Conservation (phyloP, 805 yeast species). For the Debaryomyces tyrocola region DNA sequence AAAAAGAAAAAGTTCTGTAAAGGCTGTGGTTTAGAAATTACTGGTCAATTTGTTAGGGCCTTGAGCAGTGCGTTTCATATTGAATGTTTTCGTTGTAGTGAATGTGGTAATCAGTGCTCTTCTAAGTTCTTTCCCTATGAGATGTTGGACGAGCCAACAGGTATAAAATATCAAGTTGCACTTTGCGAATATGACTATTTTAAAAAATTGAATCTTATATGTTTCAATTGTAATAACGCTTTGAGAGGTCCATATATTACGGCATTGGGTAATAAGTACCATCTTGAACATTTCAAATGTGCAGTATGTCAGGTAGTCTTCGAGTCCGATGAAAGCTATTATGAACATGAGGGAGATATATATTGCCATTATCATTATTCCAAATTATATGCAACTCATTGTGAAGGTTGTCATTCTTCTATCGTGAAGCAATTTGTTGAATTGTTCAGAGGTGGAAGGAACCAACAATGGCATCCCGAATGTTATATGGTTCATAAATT, state of each 20-base stretch:
- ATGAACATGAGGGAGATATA: constrained; percentile 78
- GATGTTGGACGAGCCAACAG: constrained; percentile 40
- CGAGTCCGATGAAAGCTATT: constrained; percentile 88
- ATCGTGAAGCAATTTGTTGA: constrained; percentile 94
- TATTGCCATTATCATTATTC: constrained; percentile 94
- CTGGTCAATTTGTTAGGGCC: constrained; percentile 83
- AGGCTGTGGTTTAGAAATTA: constrained; percentile 38
- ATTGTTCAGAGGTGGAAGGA: constrained; percentile 83
- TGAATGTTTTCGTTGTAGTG: constrained; percentile 82
- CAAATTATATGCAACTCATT: constrained; percentile 77
- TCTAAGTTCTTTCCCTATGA: constrained; percentile 87
- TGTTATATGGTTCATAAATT: constrained; percentile 97
- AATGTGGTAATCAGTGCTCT: constrained; percentile 79
- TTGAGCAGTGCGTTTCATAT: constrained; percentile 78
- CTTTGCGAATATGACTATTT: constrained; percentile 94
- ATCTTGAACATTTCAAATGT: constrained; percentile 93
- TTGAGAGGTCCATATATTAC: constrained; percentile 91
- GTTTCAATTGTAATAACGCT: constrained; percentile 81
- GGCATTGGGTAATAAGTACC: constrained; percentile 88
- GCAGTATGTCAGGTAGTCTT: constrained; percentile 81
- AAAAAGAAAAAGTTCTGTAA: constrained; percentile 33
- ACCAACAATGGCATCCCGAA: constrained; percentile 98
- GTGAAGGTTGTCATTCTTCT: constrained; percentile 92
- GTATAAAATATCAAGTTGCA: constrained; percentile 31
- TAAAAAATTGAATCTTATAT: constrained; percentile 78